A percentile compares a stretch with the other conserved stretches of the same genome.
Conservation (phyloP, 352 stramenopile species). For the Globisporangium canariense region DNA sequence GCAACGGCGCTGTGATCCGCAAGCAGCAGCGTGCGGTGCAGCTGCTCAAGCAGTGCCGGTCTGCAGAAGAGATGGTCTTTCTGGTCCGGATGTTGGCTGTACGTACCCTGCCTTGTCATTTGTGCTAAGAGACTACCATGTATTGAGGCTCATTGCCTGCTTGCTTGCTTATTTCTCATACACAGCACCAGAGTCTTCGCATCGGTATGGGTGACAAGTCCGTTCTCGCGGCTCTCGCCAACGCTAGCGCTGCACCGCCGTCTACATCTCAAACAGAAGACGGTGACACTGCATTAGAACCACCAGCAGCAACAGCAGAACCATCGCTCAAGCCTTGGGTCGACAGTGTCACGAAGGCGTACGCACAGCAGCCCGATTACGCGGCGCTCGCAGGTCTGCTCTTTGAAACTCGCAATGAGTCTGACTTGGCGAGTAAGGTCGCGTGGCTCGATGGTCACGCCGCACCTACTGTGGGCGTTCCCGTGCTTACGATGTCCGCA, state of each 20-base stretch:
- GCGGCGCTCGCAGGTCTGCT: slow-evolving; percentile 43
- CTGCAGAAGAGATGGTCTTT: slow-evolving; percentile 52
- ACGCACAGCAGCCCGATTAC: slow-evolving; percentile 71
- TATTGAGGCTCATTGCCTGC: neutral
- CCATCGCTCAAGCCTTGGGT: slow-evolving; percentile 39
- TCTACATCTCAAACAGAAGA: neutral
- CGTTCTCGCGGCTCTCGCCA: slow-evolving; percentile 60
- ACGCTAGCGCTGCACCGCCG: slow-evolving; percentile 26
- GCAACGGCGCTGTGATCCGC: slow-evolving; percentile 43
- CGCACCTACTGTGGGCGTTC: slow-evolving; percentile 41
- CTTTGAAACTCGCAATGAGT: slow-evolving; percentile 24
- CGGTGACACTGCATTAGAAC: neutral
- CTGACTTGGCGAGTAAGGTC: slow-evolving; percentile 22
- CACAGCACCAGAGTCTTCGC: slow-evolving; percentile 77
- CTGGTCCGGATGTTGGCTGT: slow-evolving; percentile 77
- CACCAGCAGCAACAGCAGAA: neutral
- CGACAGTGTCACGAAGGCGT: slow-evolving; percentile 60
- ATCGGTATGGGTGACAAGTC: slow-evolving; percentile 84
- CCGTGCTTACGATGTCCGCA: slow-evolving; percentile 77
- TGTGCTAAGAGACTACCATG: neutral
- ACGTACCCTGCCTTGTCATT: slow-evolving; percentile 11
- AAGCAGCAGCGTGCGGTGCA: slow-evolving; percentile 63
- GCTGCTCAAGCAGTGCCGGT: slow-evolving; percentile 53
- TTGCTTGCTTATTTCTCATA: neutral
- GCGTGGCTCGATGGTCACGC: slow-evolving; percentile 33